These are phyloP conservation scores for Verticillium tricorpus DNA, from an alignment of 2,329 filamentous ascomycete species.

Conservation along the genomic window DNA sequence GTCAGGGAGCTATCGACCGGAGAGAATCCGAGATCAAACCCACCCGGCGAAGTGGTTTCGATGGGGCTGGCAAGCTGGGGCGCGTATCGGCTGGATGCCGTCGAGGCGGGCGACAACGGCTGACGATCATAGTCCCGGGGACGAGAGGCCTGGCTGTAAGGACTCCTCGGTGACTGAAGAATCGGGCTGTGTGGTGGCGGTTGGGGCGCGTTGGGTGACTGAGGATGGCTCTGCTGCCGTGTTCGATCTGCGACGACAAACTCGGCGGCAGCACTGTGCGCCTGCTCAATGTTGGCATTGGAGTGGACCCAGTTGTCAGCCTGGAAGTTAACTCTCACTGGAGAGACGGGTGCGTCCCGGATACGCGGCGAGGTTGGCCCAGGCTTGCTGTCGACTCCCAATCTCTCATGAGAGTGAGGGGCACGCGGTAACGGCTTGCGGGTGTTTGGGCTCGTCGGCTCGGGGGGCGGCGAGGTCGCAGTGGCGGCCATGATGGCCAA, in stretches of 20 bases:
- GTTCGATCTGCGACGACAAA: constrained; percentile 20
- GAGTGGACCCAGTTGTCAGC: constrained; percentile 48
- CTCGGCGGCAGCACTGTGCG: constrained; percentile 20
- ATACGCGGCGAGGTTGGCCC: constrained; percentile 36
- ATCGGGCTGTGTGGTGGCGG: constrained; percentile 24
- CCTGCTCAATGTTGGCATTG: constrained; percentile 45
- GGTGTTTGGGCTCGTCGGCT: constrained; percentile 18
- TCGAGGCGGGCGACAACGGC: not conserved
- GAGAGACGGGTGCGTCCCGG: constrained; percentile 49
- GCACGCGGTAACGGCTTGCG: constrained; percentile 32
- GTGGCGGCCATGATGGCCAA: constrained; percentile 4
- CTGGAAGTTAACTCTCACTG: constrained; percentile 51
- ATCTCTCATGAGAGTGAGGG: constrained; percentile 25
- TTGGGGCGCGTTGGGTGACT: constrained; percentile 27
- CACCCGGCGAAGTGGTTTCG: not conserved
- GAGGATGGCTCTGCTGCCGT: constrained; percentile 25
- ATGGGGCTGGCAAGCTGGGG: not conserved
- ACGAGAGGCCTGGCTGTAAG: not conserved
- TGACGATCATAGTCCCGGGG: not conserved
- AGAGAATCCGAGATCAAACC: not conserved
- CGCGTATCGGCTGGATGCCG: not conserved
- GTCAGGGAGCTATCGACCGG: not conserved
- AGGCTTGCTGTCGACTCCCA: constrained; percentile 20
- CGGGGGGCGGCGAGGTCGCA: constrained; percentile 22
- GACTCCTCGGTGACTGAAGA: not conserved